Evolutionary conservation across 2,329 filamentous ascomycete genomes (phyloP), one percentile per base, ranked within the genome.

Genomic region (Purpureocillium lavendulum): DNA sequence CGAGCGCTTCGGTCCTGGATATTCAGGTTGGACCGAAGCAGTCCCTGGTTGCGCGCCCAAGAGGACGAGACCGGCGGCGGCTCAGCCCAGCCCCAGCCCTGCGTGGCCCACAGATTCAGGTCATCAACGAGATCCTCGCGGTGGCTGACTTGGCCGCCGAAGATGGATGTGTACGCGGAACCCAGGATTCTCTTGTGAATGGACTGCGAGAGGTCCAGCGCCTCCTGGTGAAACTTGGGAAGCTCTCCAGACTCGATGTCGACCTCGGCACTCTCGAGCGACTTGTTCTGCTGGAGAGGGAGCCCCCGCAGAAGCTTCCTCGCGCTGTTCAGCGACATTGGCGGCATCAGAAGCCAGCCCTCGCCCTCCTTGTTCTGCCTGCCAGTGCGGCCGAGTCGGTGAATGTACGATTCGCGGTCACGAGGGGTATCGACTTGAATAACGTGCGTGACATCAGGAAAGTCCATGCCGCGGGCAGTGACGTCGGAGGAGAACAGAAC

Each of bases 391-490:
- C 84, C 84, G 32, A 88, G 67, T 42, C 84, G 78, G 60, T 88
- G 84, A 43, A 89, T 83, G 54, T 88, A 88, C 30, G 80, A 76
- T 55, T 87, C 82, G 21, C 78, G 71, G 45, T 76, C 73, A 4
- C 69, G 64, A 2, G 84, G 81, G 4, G 74, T 52, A 45, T 84
- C 81, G 13, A 86, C 55, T 52, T 89, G 84, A 42, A 89, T 80
- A 45, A 88, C 84, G 52, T 87, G 83, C n/a, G 81, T 84, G 16
- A 89, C 84, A 39, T 78, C 70, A 21, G 84, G 84, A 62, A 88
- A 88, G 57, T 90, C 85, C 81, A 90, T 87, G 49, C 85, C 85
- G 59, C 85, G 73, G 11, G 85, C 84, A 6, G 84, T 85, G 26
- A 90, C 84, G 58, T 90, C 85, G 3, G 84, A 86, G 2, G 85